A percentile compares a stretch with the other conserved stretches of the same genome.
Conservation (phyloP, 2,329 filamentous ascomycete genomes). For the Rutstroemia sp. region DNA sequence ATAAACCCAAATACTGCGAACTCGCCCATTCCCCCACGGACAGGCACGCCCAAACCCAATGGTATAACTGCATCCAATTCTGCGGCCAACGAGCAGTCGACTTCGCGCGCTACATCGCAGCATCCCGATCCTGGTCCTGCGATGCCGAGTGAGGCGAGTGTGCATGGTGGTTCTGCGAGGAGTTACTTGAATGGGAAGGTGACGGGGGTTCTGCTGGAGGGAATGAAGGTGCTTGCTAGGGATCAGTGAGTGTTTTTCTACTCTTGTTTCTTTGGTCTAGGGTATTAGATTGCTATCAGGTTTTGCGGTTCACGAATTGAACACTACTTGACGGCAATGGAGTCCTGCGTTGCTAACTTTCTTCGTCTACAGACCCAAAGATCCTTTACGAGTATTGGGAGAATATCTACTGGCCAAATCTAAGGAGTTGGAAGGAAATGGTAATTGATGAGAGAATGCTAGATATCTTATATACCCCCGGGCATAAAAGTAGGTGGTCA, state of each 20-base stretch:
- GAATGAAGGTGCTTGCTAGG: slow-evolving; percentile 65
- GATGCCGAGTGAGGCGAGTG: slow-evolving; percentile 52
- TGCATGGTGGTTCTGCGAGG: slow-evolving; percentile 61
- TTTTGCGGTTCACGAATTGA: background rate
- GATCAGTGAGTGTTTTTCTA: slow-evolving; percentile 51
- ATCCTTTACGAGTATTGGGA: slow-evolving; percentile 61
- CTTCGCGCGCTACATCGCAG: slow-evolving; percentile 49
- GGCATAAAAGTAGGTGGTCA: background rate
- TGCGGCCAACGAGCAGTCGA: slow-evolving; percentile 31
- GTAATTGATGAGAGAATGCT: background rate
- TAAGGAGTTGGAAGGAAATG: slow-evolving; percentile 48
- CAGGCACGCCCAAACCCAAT: slow-evolving; percentile 40
- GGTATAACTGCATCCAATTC: slow-evolving; percentile 13
- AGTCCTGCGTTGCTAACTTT: too few species aligned
- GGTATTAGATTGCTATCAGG: background rate
- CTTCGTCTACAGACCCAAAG: slow-evolving; percentile 44
- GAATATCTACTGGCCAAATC: slow-evolving; percentile 65
- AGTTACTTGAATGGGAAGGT: slow-evolving; percentile 67
- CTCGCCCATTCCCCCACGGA: slow-evolving; percentile 31
- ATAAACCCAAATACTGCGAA: slow-evolving; percentile 13
- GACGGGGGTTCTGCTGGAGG: slow-evolving; percentile 60
- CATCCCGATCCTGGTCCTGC: slow-evolving; percentile 44
- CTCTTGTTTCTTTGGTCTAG: background rate
- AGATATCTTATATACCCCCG: background rate
- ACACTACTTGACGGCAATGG: background rate